These are phyloP conservation scores for Metschnikowia peoriensis DNA, from an alignment of 805 yeast species.

Conservation along the genomic window DNA sequence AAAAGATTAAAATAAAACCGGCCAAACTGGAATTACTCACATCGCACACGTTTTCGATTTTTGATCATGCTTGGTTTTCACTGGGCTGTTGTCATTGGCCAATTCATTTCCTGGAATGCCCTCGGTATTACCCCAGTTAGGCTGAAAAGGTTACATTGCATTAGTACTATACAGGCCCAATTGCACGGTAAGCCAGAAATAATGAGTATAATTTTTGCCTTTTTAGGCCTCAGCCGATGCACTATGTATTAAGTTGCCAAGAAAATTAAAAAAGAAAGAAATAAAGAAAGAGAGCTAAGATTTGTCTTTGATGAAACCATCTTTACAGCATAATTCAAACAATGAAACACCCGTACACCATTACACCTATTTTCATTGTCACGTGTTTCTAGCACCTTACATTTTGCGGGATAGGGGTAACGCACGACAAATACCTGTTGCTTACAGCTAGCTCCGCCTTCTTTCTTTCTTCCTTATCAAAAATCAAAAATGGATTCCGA, in stretches of 20 bases:
- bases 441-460: not conserved
- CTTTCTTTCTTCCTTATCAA: not conserved
- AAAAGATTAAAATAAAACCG: not conserved
- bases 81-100: not conserved
- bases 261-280: no score
- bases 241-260: no score
- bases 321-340: no score
- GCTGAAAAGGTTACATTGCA: not conserved
- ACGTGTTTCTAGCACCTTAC: not conserved
- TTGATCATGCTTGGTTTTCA: no score
- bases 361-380: not conserved
- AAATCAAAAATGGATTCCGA: slow-evolving; percentile 35
- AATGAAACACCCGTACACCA: not conserved
- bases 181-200: no score
- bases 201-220: no score
- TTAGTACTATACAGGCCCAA: not conserved
- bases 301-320: no score
- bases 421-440: not conserved
- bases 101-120: not conserved
- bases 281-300: no score
- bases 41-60: not conserved
- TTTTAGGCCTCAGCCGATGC: no score
- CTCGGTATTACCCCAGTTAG: not conserved
- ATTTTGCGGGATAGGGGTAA: not conserved
- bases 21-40: not conserved